Evolutionary conservation across 2,329 filamentous ascomycete genomes (phyloP).

Genomic region (Grosmannia penicillata): DNA sequence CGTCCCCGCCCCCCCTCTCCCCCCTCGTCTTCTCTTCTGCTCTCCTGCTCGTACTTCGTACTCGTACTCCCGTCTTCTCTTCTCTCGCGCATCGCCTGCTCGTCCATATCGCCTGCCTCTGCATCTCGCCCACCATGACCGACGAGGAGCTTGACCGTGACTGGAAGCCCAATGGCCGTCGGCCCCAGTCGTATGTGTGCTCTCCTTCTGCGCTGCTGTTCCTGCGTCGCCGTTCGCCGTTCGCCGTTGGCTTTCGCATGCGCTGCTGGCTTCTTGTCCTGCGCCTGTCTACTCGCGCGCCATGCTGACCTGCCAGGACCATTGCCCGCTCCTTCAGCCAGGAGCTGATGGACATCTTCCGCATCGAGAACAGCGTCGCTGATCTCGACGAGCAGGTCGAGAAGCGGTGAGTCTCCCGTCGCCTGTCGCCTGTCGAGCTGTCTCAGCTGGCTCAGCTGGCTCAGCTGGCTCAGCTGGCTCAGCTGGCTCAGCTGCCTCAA

Average conservation of each 20-base stretch:
- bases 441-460: not conserved
- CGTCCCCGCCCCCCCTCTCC: too few species aligned
- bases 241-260: too few species aligned
- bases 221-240: not conserved
- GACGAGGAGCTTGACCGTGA: conserved; percentile 60
- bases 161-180: conserved; percentile 64
- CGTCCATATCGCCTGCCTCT: not conserved
- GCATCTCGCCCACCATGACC: conserved; percentile 19
- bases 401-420: conserved; percentile 47
- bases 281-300: not conserved
- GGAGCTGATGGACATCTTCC: conserved; percentile 79
- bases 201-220: not conserved
- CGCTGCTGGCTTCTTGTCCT: not conserved
- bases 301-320: conserved; percentile 41
- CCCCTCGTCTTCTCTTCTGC: too few species aligned
- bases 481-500: not conserved
- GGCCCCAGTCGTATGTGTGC: conserved; percentile 69
- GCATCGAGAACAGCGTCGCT: conserved; percentile 64
- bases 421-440: not conserved
- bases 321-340: conserved; percentile 77
- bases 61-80: too few species aligned
- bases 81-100: too few species aligned
- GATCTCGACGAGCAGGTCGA: conserved; percentile 62
- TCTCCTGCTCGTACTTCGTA: too few species aligned
- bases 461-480: not conserved